Evolutionary conservation across 192 early-diverging fungal genomes (phyloP).

Genomic region (Funneliformis mosseae): DNA sequence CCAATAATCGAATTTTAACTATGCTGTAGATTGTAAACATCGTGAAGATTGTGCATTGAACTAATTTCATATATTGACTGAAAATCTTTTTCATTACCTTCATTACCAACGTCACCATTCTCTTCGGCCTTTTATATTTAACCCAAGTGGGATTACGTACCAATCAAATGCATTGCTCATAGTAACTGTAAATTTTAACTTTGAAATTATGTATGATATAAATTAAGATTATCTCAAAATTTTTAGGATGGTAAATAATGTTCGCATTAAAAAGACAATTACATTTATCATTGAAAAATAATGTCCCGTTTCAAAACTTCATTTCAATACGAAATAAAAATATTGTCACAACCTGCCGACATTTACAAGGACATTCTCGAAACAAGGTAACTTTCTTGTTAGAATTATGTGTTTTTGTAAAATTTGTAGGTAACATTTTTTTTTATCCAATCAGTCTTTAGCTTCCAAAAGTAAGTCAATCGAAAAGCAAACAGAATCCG

Average conservation of each 20-base stretch:
- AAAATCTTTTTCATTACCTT: too few relatives aligned
- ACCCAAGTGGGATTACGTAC: too few relatives aligned
- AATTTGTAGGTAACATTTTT: not conserved
- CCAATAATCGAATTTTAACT: too few relatives aligned
- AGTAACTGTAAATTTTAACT: too few relatives aligned
- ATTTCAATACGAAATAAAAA: not conserved
- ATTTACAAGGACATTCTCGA: not conserved
- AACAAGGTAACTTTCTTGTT: not conserved
- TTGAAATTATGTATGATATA: not conserved
- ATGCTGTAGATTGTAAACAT: too few relatives aligned
- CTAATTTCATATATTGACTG: too few relatives aligned
- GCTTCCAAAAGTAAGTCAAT: not conserved
- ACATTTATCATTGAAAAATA: not conserved
- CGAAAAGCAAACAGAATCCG: not conserved
- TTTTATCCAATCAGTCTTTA: not conserved
- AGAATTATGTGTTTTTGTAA: not conserved
- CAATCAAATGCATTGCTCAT: too few relatives aligned
- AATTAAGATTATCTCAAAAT: not conserved
- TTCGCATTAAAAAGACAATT: not conserved
- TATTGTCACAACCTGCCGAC: not conserved
- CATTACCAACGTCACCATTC: too few relatives aligned
- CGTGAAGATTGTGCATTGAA: too few relatives aligned
- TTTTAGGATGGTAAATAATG: not conserved
- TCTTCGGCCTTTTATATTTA: too few relatives aligned
- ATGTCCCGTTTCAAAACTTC: not conserved